Evolutionary conservation across 2,329 filamentous ascomycete species (phyloP).

Genomic region (Zymoseptoria pseudotritici): DNA sequence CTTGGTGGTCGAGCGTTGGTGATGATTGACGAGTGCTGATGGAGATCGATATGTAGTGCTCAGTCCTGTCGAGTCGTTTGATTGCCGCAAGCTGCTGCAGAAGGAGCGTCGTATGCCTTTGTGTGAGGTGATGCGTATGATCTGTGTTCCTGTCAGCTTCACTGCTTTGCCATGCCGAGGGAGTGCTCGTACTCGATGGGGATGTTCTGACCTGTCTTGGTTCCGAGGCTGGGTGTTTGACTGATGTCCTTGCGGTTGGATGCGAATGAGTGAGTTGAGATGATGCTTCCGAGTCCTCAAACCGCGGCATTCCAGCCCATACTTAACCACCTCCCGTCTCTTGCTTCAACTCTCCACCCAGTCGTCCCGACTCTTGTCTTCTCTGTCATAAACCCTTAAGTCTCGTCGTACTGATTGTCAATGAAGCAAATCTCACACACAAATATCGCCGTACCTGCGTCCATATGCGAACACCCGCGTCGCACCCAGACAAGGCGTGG

Average conservation of each 20-base stretch:
- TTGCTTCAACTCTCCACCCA: not conserved
- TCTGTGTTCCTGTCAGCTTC: not conserved
- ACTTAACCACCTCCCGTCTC: slow-evolving; percentile 1
- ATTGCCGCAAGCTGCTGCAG: not conserved
- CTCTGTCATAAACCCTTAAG: slow-evolving; percentile 7
- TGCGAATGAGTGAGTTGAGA: not conserved
- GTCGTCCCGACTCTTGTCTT: not conserved
- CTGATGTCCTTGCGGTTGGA: not conserved
- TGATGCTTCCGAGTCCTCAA: not conserved
- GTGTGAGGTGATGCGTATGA: not conserved
- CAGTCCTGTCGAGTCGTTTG: not conserved
- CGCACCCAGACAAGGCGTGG: not conserved
- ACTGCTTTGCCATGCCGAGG: not conserved
- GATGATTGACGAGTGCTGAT: not conserved
- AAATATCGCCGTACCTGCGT: not conserved
- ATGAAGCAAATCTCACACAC: not conserved
- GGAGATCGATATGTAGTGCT: not conserved
- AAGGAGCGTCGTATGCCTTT: not conserved
- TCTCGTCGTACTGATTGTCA: slow-evolving; percentile 16
- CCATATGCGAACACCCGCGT: not conserved
- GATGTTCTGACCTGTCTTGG: not conserved
- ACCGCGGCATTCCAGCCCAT: slow-evolving; percentile 1
- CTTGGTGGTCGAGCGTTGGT: not conserved
- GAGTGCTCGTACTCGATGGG: not conserved
- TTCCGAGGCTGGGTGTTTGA: not conserved